phyloP scores from a whole-genome alignment of 345 rosid species.

The Acer campestre region DNA sequence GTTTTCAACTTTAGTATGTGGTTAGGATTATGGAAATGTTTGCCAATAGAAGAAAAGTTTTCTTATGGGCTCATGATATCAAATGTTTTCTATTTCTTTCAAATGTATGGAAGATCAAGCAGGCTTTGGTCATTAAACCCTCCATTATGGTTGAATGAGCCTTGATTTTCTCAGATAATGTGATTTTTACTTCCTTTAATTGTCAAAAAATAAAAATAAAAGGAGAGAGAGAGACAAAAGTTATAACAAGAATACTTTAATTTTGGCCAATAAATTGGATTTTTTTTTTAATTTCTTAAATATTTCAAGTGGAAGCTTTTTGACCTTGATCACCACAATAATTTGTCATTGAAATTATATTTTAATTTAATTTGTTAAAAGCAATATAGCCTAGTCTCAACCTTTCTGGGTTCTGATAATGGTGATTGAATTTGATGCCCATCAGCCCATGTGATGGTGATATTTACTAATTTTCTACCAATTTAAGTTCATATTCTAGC shows the following conservation, averaged over 20 bases:
- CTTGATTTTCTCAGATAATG: neutral
- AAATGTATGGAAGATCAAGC: neutral
- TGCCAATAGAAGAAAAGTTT: no score
- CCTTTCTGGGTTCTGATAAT: neutral
- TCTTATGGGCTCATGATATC: no score
- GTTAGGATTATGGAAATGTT: neutral
- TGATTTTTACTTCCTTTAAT: conserved; percentile 13
- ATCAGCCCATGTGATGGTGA: conserved; percentile 15
- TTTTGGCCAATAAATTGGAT: conserved; percentile 1
- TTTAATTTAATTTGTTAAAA: neutral
- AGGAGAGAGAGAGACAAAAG: conserved; percentile 16
- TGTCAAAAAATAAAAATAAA: conserved; percentile 19
- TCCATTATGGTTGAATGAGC: no score
- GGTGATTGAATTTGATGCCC: neutral
- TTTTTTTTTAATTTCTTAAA: neutral
- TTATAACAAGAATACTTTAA: conserved; percentile 10
- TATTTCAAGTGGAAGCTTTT: conserved; percentile 8
- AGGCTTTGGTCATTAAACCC: neutral
- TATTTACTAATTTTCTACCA: neutral
- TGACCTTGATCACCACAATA: conserved; percentile 16
- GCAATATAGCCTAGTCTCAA: neutral
- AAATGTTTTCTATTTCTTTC: neutral
- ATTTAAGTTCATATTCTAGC: conserved; percentile 1
- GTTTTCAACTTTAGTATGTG: no score
- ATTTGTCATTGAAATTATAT: neutral